Base-by-base conservation (phyloP, 163 green algal species). In the Scenedesmus sp. region DNA sequence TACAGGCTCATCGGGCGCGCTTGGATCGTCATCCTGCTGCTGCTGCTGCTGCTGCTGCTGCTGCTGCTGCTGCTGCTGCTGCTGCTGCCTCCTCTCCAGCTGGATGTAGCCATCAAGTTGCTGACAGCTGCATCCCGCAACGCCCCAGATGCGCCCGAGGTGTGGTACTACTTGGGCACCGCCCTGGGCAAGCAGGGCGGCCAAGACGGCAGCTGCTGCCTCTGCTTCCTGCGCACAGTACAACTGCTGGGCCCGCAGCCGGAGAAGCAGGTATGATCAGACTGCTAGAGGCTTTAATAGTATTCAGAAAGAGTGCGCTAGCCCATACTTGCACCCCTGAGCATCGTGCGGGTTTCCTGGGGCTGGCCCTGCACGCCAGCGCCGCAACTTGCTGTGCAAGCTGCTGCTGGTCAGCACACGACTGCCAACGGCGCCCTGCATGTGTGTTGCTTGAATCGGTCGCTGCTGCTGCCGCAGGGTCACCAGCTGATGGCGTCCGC, bases 161-260 rank as follows among this genome's bases (percentile, higher is more conserved):
- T 90, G 43, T 90, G 85, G 85, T 90, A 73, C n/a, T 73, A 73
- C 18, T 18, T 90, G n/a, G 85, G 44, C 35, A 83, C 43, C 37
- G 85, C 85, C 20, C 44, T 84, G 18, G 85, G 44, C 53, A 33
- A 51, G 26, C 40, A 90, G 30, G 76, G 18, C 43, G 43, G 85
- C 85, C 40, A 24, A 13, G 49, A 22, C 12, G 22, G 42, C 68
- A 35, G 73, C 68, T 51, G 68, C n/a, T 83, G 65, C 61, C 24
- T 83, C 13, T 88, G 83, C 33, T 88, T 59, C 24, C 37, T 56
- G 83, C 43, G 79, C 42, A 85, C 79, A 42, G 26, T 61, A 26
- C 79, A 85, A 43, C 79, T 85, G 26, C 43, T 85, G 43, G 79
- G 30, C 6, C 65, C 26, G 79, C 79, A 61, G 79, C 79, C 35